phyloP scores from a whole-genome alignment of 1,139 yeast genomes.

The Blastobotrys petasosporus region DNA sequence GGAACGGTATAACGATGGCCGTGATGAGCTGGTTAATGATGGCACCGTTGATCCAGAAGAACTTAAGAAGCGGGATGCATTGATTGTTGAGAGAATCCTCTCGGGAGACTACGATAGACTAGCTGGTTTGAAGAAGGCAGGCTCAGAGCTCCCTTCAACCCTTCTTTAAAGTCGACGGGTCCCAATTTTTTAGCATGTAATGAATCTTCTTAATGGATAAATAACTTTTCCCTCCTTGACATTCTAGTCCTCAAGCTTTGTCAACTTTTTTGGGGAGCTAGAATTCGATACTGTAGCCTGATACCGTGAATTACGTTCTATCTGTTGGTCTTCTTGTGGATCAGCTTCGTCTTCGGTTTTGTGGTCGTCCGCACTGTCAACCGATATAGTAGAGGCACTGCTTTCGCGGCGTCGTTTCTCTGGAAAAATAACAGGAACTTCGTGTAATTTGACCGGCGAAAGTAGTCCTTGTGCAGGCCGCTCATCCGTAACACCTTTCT shows the following conservation, averaged over 20 bases:
- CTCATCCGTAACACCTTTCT: too few relatives aligned
- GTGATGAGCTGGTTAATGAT: conserved; percentile 43
- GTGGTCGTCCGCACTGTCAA: conserved; percentile 17
- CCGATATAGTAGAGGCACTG: conserved; percentile 33
- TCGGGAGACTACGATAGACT: conserved; percentile 81
- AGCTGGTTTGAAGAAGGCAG: conserved; percentile 57
- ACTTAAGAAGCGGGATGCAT: conserved; percentile 64
- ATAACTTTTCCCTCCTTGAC: too few relatives aligned
- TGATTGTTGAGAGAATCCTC: conserved; percentile 74
- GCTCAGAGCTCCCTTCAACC: conserved; percentile 31
- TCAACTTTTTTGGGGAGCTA: neutral
- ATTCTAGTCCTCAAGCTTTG: neutral
- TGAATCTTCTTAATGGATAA: too few relatives aligned
- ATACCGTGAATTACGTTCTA: too few relatives aligned
- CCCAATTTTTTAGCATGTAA: neutral
- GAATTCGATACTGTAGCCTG: neutral
- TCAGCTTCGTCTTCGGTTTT: conserved; percentile 15
- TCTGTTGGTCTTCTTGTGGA: neutral
- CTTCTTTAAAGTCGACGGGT: neutral
- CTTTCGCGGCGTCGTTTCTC: conserved; percentile 31
- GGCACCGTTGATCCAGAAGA: conserved; percentile 55
- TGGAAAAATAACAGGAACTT: conserved; percentile 9
- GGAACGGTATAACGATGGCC: conserved; percentile 61
- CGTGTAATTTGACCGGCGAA: conserved; percentile 22
- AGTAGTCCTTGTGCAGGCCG: conserved; percentile 13